phyloP scores from a whole-genome alignment of 768 basidiomycete species.

The Hericium rajendrae region DNA sequence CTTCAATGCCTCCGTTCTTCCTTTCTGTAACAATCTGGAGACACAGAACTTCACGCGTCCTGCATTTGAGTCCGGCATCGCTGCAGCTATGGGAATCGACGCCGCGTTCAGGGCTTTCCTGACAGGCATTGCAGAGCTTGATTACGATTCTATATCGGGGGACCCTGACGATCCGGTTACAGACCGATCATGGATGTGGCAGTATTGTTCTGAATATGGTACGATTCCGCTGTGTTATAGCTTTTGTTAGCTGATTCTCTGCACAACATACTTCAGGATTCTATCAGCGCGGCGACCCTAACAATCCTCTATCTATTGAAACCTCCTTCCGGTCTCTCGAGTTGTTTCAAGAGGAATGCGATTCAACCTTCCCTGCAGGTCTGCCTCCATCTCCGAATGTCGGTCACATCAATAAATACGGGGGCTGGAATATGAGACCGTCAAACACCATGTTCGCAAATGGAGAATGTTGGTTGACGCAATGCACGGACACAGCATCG shows the following conservation, averaged over 20 bases:
- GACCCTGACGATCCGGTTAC: slow-evolving; percentile 31
- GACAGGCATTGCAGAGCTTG: slow-evolving; percentile 31
- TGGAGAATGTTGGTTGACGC: slow-evolving; percentile 32
- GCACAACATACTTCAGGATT: slow-evolving; percentile 19
- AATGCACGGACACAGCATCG: not conserved
- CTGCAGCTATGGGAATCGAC: slow-evolving; percentile 25
- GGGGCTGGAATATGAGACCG: slow-evolving; percentile 42
- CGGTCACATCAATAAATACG: slow-evolving; percentile 37
- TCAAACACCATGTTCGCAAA: slow-evolving; percentile 40
- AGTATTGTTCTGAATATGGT: slow-evolving; percentile 46
- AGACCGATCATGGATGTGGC: slow-evolving; percentile 43
- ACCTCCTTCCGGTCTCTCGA: slow-evolving; percentile 37
- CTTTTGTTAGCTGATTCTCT: too few relatives aligned
- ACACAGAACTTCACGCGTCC: slow-evolving; percentile 31
- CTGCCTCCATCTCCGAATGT: slow-evolving; percentile 33
- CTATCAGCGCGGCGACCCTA: slow-evolving; percentile 38
- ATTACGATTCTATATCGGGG: slow-evolving; percentile 36
- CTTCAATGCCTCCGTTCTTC: slow-evolving; percentile 32
- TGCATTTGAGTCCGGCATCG: slow-evolving; percentile 30
- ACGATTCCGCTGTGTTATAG: slow-evolving; percentile 4
- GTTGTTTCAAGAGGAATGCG: slow-evolving; percentile 36
- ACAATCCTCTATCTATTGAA: slow-evolving; percentile 37
- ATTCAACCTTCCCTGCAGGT: slow-evolving; percentile 27
- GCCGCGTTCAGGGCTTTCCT: slow-evolving; percentile 32
- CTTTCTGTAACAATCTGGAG: slow-evolving; percentile 40